phyloP scores from a whole-genome alignment of 495 filamentous ascomycete genomes.

The Lepraria neglecta region DNA sequence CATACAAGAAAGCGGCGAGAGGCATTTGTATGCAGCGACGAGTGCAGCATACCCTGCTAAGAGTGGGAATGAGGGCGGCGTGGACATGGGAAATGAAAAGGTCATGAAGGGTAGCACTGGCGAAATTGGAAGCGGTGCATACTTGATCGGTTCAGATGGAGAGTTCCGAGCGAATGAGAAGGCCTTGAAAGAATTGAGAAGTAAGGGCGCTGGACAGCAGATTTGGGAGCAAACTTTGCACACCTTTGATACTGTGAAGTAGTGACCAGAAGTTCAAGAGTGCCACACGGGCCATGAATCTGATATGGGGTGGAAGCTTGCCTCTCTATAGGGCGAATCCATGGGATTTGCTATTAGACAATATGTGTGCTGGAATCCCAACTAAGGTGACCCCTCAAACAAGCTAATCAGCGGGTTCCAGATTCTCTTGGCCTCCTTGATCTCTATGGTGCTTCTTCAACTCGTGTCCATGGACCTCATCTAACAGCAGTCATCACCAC shows the following conservation, averaged over 20 bases:
- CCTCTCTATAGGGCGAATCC: not conserved
- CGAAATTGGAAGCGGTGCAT: constrained; percentile 35
- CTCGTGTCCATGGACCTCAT: no score
- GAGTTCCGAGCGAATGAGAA: constrained; percentile 29
- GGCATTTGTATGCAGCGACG: constrained; percentile 42
- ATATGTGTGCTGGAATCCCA: no score
- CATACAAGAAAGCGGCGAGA: constrained; percentile 39
- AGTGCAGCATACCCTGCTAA: constrained; percentile 36
- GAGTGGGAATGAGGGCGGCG: constrained; percentile 14
- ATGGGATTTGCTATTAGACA: no score
- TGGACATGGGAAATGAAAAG: constrained; percentile 15
- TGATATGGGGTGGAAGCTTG: not conserved
- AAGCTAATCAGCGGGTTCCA: no score
- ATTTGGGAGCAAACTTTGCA: constrained; percentile 39
- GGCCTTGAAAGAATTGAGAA: constrained; percentile 31
- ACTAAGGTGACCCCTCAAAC: no score
- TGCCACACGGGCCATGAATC: not conserved
- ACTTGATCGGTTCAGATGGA: constrained; percentile 36
- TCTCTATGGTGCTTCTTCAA: no score
- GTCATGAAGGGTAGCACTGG: constrained; percentile 31
- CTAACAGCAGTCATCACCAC: no score
- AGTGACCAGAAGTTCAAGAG: not conserved
- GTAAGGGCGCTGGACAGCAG: constrained; percentile 28
- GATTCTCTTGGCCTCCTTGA: no score
- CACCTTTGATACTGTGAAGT: constrained; percentile 29